Base-by-base conservation (phyloP, 2,329 filamentous ascomycete genomes). In the Orbilia javanica region DNA sequence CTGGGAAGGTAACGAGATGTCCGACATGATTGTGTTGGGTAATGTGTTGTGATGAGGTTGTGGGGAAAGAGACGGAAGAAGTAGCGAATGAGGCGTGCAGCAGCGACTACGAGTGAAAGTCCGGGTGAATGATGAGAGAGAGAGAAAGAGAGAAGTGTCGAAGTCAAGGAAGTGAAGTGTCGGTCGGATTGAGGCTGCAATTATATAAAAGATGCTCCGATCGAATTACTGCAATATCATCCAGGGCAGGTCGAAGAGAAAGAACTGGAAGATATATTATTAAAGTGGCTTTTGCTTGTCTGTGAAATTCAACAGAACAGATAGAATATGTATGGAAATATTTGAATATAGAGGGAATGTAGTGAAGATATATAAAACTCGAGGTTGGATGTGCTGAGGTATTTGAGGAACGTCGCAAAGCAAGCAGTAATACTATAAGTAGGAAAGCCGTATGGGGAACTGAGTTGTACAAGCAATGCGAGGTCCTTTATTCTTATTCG, bases 1-100 rank as follows among this genome's bases (percentile, higher is more conserved):
- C 60, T 76, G 80, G 46, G 81, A 80, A 42, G 80, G 73, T 79
- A 81, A 80, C 39, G 81, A 82, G 48, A 80, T 72, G 67, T 71
- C 68, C 63, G 78, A 76, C 78, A 79, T 78, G 73, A 29, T 77
- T 62, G 67, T 70, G 74, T 72, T 62, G 67, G 10, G 67, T 13
- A 15, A 62, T 72, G 57, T 78, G 72, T 76, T 76, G 72, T 48
- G 62, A 65, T 64, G 65, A 76, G 65, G 71, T 68, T 65, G 68
- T n/a, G n/a, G n/a, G n/a, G n/a, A n/a, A n/a, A n/a, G n/a, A n/a
- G n/a, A n/a, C n/a, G n/a, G 31, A 13, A 20, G 3, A 8, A 39
- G 44, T 44, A 52, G 53, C 71, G 71, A 75, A 75, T 75, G 42
- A 75, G n/a, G 42, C 44, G 42, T 20, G n/a, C 22, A 46, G 60